Evolutionary conservation across 192 early-diverging fungal species (phyloP), one percentile per base, ranked within the genome.

Genomic region (Cladochytrium replicatum): DNA sequence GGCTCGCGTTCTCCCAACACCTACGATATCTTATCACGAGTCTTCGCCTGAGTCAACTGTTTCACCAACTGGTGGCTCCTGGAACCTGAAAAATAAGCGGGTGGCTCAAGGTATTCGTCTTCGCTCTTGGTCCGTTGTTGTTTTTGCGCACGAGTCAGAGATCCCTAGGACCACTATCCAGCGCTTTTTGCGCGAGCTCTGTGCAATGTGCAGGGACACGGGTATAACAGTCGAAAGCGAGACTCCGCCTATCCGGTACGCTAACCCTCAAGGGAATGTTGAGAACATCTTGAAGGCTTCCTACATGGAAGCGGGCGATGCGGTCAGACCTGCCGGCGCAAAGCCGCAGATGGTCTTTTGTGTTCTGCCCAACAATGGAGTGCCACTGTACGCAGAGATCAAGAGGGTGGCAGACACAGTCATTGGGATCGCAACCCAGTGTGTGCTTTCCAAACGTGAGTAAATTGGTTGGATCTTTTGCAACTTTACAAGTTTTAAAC

Each of bases 361-460:
- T 30, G 39, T 87, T 28, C 52, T 87, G 42, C 79, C 78, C 13
- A 68, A 64, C 46, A 81, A 71, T 26, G 77, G 67, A 41, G 61
- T 71, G 43, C 61, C 67, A 7, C 50, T 80, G 7, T 88, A 88
- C 62, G 71, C 68, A 34, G 71, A 72, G 17, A 70, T 84, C 58
- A 87, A 87, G 62, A 75, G 83, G 34, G 60, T 80, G 30, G 72
- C 73, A 29, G 83, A 87, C 48, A 84, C 82, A 0, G 73, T 78
- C 9, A 66, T 86, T 25, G 84, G 84, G 15, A 53, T 86, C 32
- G 64, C 80, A 1, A 85, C 82, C 11, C 85, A 87, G 63, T 87
- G 85, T 60, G 63, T 87, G 52, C 83, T 79, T 46, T 59, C 67
- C 22, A 80, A 65, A 54, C 75, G 58, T 60, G 40, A 31, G 58